Conservation (phyloP, 495 filamentous ascomycete genomes). For the Hypoxylon perforatum region DNA sequence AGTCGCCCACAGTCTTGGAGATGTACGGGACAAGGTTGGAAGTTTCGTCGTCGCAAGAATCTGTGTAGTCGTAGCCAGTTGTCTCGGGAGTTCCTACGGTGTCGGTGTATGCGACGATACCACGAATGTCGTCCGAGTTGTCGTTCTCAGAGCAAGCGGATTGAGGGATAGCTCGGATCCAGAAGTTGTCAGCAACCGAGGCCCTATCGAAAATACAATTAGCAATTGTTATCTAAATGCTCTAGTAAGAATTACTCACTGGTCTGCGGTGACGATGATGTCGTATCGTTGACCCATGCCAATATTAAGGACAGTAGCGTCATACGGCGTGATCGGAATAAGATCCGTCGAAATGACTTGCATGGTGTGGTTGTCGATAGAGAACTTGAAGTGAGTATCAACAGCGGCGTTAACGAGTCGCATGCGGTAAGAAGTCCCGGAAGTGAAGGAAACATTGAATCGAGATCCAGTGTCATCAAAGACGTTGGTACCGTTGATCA, state of each 20-base stretch:
- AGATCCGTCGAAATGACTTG: slow-evolving; percentile 62
- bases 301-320: slow-evolving; percentile 58
- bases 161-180: slow-evolving; percentile 70
- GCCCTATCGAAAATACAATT: too few relatives aligned
- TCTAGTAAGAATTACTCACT: slow-evolving; percentile 40
- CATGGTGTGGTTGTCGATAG: slow-evolving; percentile 62
- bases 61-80: slow-evolving; percentile 37
- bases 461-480: slow-evolving; percentile 50
- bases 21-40: slow-evolving; percentile 57
- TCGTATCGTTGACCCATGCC: slow-evolving; percentile 76
- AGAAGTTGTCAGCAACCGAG: slow-evolving; percentile 59
- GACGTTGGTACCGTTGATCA: slow-evolving; percentile 65
- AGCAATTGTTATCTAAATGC: too few relatives aligned
- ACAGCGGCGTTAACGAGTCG: slow-evolving; percentile 66
- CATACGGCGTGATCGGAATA: slow-evolving; percentile 61
- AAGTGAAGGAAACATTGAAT: slow-evolving; percentile 54
- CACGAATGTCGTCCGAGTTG: slow-evolving; percentile 61
- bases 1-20: slow-evolving; percentile 46
- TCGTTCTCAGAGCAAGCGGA: slow-evolving; percentile 58
- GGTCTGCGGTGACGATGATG: slow-evolving; percentile 69
- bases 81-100: slow-evolving; percentile 49
- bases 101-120: slow-evolving; percentile 65
- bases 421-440: slow-evolving; percentile 61
- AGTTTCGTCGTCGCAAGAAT: slow-evolving; percentile 55
- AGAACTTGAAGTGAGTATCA: slow-evolving; percentile 60